Evolutionary conservation across 23 red algal genomes (phyloP).

Genomic region (Gracilaria vermiculophylla): DNA sequence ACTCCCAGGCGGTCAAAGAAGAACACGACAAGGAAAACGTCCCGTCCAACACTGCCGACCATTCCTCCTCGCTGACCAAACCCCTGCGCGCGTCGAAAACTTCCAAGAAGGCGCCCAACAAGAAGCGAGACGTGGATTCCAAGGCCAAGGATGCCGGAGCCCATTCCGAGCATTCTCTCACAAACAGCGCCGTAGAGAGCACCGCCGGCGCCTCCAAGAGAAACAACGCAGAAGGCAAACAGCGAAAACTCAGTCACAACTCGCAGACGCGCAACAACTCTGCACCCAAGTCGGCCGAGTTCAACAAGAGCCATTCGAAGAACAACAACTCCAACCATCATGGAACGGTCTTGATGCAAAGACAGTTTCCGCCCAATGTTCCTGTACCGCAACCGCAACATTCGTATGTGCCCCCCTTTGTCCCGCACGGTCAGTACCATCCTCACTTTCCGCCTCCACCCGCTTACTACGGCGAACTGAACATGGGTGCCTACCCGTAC

Average conservation of each 20-base stretch:
- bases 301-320: constrained; percentile 4
- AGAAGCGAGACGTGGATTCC: not conserved
- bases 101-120: not conserved
- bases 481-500: not conserved
- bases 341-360: not conserved
- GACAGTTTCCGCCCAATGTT: not conserved
- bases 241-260: not conserved
- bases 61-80: not conserved
- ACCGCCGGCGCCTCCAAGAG: not conserved
- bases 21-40: not conserved
- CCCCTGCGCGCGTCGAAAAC: not conserved
- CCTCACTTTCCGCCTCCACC: not conserved
- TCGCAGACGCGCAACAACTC: not conserved
- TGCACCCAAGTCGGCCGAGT: not conserved
- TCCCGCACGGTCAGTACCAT: not conserved
- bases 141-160: not conserved
- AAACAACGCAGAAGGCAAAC: not conserved
- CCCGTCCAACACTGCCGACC: not conserved
- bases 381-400: not conserved
- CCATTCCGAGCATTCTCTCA: not conserved
- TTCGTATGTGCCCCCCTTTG: not conserved
- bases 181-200: constrained; percentile 23
- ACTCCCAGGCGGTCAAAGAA: not conserved
- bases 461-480: constrained; percentile 1
- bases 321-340: not conserved